Conservation (phyloP, 2,329 filamentous ascomycete genomes). For the Neonectria faginata region DNA sequence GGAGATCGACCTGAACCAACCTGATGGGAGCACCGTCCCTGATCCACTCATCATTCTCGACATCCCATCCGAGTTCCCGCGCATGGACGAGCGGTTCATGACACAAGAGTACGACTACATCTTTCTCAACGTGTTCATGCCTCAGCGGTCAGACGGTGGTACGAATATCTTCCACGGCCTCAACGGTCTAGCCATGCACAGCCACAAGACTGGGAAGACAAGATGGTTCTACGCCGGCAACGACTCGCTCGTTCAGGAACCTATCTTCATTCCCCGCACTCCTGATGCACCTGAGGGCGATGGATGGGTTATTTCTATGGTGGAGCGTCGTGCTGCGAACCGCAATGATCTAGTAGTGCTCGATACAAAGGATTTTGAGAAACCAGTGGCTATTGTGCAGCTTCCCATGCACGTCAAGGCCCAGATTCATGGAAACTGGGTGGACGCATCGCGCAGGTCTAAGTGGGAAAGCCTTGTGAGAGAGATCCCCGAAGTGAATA, state of each 20-base stretch:
- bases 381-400: slow-evolving; percentile 24
- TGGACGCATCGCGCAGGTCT: background rate
- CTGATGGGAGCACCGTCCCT: background rate
- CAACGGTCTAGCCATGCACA: slow-evolving; percentile 26
- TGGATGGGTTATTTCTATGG: slow-evolving; percentile 25
- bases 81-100: slow-evolving; percentile 30
- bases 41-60: slow-evolving; percentile 21
- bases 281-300: slow-evolving; percentile 20
- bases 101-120: slow-evolving; percentile 8
- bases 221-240: slow-evolving; percentile 27
- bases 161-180: slow-evolving; percentile 25
- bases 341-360: slow-evolving; percentile 27
- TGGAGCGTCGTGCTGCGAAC: slow-evolving; percentile 13
- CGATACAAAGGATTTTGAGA: slow-evolving; percentile 23
- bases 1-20: slow-evolving; percentile 30
- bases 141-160: background rate
- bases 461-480: slow-evolving; percentile 11
- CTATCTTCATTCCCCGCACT: slow-evolving; percentile 27
- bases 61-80: slow-evolving; percentile 13
- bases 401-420: slow-evolving; percentile 29
- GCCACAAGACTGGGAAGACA: slow-evolving; percentile 11
- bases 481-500: slow-evolving; percentile 3
- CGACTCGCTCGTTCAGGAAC: slow-evolving; percentile 23
- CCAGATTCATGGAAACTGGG: slow-evolving; percentile 32
- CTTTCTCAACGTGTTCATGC: slow-evolving; percentile 26